Base-by-base conservation (phyloP, 495 filamentous ascomycete genomes). In the Opeltia flavorubescens region DNA sequence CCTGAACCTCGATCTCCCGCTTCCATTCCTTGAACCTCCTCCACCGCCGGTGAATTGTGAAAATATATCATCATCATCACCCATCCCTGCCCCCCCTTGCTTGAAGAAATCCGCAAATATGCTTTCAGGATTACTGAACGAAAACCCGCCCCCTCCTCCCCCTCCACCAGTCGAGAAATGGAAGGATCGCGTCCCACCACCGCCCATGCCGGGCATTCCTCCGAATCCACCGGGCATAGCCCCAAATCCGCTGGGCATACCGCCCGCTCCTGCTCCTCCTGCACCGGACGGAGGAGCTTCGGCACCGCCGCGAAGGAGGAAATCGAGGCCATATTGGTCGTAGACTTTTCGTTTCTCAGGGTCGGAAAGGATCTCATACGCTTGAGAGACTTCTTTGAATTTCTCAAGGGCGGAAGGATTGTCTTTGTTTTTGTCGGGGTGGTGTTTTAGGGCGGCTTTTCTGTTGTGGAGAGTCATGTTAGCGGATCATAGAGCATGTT, bases 401-500 rank as follows among this genome's bases (percentile, higher is more conserved):
- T 85, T 93, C 53, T 96, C 89, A 45, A 77, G 67, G 20, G 87
- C 83, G 15, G 73, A 59, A 15, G 87, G 81, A 54, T 91, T 85
- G 63, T 93, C 82, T 61, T 88, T 89, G 69, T 96, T 96, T 71
- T 96, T 96, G 64, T 98, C 91, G 0, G 91, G 91, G 59, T 98
- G 91, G 59, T 78, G 80, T 69, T 94, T 95, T 59, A 98, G 66
- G 36, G 91, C 93, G 30, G 76, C 73, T 71, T 91, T 93, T 51
- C 86, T 88, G 52, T 46, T 17, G 7, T 0, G 18, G 3, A 18
- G n/a, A n/a, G n/a, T n/a, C n/a, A n/a, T n/a, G n/a, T n/a, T n/a
- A n/a, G n/a, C n/a, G n/a, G n/a, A n/a, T n/a, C n/a, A n/a, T n/a
- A n/a, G n/a, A n/a, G n/a, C n/a, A n/a, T n/a, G n/a, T n/a, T n/a